phyloP scores from a whole-genome alignment of 345 rosid genomes.

The Laguncularia racemosa region DNA sequence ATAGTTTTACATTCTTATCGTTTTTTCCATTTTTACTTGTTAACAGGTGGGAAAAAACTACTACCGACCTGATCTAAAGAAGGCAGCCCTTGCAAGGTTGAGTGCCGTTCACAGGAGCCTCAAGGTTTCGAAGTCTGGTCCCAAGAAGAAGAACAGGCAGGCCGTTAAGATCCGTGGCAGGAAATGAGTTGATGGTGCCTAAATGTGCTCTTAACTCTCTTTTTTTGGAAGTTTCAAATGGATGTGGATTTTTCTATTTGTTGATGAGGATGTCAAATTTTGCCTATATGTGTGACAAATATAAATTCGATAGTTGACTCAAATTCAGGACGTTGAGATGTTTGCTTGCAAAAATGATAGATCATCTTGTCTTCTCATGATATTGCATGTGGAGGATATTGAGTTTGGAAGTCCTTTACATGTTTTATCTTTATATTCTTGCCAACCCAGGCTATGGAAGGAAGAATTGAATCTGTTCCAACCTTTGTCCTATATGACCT shows the following conservation, averaged over 20 bases:
- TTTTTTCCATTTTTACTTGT: not conserved
- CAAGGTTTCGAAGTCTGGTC: constrained; percentile 82
- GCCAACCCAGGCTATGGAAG: no score
- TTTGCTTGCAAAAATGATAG: no score
- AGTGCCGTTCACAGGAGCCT: constrained; percentile 72
- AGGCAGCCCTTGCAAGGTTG: constrained; percentile 85
- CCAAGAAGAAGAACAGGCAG: constrained; percentile 88
- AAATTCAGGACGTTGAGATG: no score
- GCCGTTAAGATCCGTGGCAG: constrained; percentile 22
- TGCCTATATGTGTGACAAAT: no score
- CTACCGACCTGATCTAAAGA: constrained; percentile 87
- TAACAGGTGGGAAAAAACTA: constrained; percentile 74
- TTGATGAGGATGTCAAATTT: no score
- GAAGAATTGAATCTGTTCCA: no score
- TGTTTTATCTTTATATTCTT: no score
- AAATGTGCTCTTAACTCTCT: not conserved
- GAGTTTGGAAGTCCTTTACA: no score
- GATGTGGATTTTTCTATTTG: not conserved
- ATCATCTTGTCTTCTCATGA: no score
- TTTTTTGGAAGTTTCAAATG: not conserved
- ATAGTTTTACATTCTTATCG: not conserved
- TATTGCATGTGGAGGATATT: no score
- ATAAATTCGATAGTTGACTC: no score
- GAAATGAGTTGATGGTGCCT: constrained; percentile 17
- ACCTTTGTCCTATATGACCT: no score